Base-by-base conservation (phyloP, 441 rosid genomes). In the Erodium chrysanthum region DNA sequence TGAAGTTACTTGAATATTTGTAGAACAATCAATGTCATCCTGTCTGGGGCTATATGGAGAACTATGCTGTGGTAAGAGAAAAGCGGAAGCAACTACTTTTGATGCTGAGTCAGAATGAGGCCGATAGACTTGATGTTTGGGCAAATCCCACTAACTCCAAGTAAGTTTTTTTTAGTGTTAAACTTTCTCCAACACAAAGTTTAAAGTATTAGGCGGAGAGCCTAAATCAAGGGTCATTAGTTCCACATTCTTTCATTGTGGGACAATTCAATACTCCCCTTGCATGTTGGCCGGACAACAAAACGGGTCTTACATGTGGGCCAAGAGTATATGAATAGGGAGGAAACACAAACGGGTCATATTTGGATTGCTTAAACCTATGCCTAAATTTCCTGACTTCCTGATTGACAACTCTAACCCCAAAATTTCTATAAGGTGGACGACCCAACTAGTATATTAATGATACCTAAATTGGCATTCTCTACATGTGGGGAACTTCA, bases 61-160 rank as follows among this genome's bases (percentile, higher is more conserved):
- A 86, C 76, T 88, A 88, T 80, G 76, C 78, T 52, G 64, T 74
- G 56, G 97, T 88, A 78, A 90, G 85, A 81, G 99, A 90, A 79
- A 94, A 86, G 72, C 76, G 97, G 72, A 94, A 81, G 82, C 99
- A 91, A 74, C 84, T 94, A 72, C 97, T 94, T 82, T 70, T 91
- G 78, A 86, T 90, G 96, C 83, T 94, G 46, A 88, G 97, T 79
- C 97, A 91, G 80, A 87, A 88, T 77, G 99, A 94, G 84, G 90
- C 95, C 81, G 99, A 94, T 74, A 85, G 99, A 84, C 99, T 94
- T 80, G 97, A 90, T 52, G 99, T 91, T 72, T 94, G 99, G 99
- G 94, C 99, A 40, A 90, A 90, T 67, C 99, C 99, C 70, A 84
- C 83, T 61, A 84, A 81, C 70, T 79, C 92, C 35, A 94, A 90